Base-by-base conservation (phyloP, 306 rosid species). In the Clitoria ternatea region DNA sequence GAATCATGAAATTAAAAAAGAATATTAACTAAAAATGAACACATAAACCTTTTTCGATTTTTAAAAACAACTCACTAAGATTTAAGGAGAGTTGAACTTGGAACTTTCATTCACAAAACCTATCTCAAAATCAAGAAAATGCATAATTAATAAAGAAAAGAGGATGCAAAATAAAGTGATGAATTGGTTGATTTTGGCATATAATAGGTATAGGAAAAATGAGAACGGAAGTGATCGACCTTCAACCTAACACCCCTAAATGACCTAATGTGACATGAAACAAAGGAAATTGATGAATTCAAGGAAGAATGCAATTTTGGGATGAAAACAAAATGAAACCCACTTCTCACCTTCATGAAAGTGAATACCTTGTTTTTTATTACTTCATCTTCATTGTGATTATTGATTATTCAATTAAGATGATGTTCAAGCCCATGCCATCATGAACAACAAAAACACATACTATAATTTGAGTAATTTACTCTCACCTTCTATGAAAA, bases 171-270 rank as follows among this genome's bases (percentile, higher is more conserved):
- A n/a, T 13, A 43, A 53, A 37, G 12, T 27, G 66, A 44, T 2
- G 24, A 76, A 85, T 81, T 68, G 63, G 78, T 56, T 73, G 82
- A 61, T 43, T 20, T 70, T 50, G 67, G 91, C 35, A 23, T 77
- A 64, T 70, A 43, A 74, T n/a, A 50, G 85, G 80, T 79, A 47
- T 23, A 81, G 59, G 17, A 80, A 62, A 70, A 44, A 20, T 42
- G 76, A 75, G 75, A 69, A 59, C 15, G 70, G 75, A 33, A 72
- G 84, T 48, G 73, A 77, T 75, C 77, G 77, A 79, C 78, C 49
- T 70, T 78, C 83, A 75, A 82, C 94, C 84, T 70, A 85, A 85
- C 84, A 57, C 80, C 80, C 85, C 89, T 72, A 76, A 61, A 81
- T 78, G 61, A 76, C 80, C 88, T 75, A 76, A 84, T 85, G 49